A percentile compares a stretch with the other conserved stretches of the same genome.
Evolutionary conservation across 2,329 filamentous ascomycete genomes (phyloP).

Genomic region (Curvularia lunata): DNA sequence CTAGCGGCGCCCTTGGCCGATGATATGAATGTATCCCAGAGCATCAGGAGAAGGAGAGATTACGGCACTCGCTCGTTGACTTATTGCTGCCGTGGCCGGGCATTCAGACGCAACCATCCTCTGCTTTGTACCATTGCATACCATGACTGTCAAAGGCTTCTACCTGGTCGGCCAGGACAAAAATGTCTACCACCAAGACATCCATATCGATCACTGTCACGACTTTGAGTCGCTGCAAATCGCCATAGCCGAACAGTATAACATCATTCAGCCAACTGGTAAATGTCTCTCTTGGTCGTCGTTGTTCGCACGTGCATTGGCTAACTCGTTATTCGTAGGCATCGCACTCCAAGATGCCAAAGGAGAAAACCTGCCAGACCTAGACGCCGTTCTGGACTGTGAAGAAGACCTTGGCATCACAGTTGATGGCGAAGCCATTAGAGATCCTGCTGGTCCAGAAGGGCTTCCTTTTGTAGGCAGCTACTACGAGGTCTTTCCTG

Average conservation of each 20-base stretch:
- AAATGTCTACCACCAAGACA: constrained; percentile 22
- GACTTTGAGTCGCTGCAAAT: constrained; percentile 24
- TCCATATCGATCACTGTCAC: constrained; percentile 24
- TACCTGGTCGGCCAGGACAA: constrained; percentile 24
- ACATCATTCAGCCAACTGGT: constrained; percentile 20
- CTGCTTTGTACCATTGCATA: not conserved
- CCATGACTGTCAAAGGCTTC: constrained; percentile 25
- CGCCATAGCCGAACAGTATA: constrained; percentile 24
- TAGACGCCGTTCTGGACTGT: constrained; percentile 23
- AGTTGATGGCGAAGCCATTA: constrained; percentile 18
- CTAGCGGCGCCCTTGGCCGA: constrained; percentile 4
- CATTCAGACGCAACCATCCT: not conserved
- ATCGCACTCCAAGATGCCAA: constrained; percentile 22
- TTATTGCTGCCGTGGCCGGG: not conserved
- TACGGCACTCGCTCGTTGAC: not conserved
- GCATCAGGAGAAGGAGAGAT: not conserved
- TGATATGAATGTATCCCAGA: not conserved
- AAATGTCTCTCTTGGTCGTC: not conserved
- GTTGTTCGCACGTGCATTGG: not conserved
- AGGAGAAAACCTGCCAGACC: constrained; percentile 15
- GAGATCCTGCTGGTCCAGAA: constrained; percentile 17
- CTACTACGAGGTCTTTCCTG: constrained; percentile 23
- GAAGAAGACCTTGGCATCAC: constrained; percentile 21
- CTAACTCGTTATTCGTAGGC: not conserved
- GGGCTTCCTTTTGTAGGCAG: constrained; percentile 23